Evolutionary conservation across 768 basidiomycete genomes (phyloP), one percentile per base, ranked within the genome.

Genomic region (Naematelia encephala): DNA sequence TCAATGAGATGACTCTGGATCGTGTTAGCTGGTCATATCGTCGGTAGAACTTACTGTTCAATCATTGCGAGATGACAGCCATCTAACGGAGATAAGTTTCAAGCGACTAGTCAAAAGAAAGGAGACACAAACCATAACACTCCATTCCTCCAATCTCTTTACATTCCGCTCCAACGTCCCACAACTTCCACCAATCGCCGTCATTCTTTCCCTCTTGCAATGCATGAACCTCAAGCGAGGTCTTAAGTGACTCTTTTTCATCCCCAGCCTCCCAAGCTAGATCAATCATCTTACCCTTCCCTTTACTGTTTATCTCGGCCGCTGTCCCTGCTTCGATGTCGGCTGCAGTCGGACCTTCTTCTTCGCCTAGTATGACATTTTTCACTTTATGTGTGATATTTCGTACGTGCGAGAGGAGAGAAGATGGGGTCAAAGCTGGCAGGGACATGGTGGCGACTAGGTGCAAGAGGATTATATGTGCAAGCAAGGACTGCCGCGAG

Each of bases 91-190:
- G 47, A 60, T 27, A 4, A 16, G 21, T 13, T 22, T 3, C 19
- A 19, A 44, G 21, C 12, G 26, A 43, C 25, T 2, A 29, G 44
- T 3, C 14, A 4, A 46, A 56, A 44, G 22, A 39, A 29, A 5
- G 25, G 14, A 16, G 21, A 58, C n/a, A n/a, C 65, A n/a, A 28
- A 67, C 60, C 69, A 64, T 71, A 71, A 53, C 69, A 71, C 50
- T 72, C 70, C 70, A 72, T 67, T 30, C 56, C 63, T 4, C 70
- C 70, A 30, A 72, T 60, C 46, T 72, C 70, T n/a, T 22, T 51
- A 51, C 67, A 69, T 12, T 69, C 70, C 13, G 65, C 65, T 4
- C 51, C 44, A 22, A 72, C 63, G 43, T 69, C 63, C 68, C 68
- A 72, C 19, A 72, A 27, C 50, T 60, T 67, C 65, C 68, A 72